These are phyloP conservation scores for Heterobasidion annosum DNA, from an alignment of 1,284 basidiomycete species.

Conservation along the genomic window DNA sequence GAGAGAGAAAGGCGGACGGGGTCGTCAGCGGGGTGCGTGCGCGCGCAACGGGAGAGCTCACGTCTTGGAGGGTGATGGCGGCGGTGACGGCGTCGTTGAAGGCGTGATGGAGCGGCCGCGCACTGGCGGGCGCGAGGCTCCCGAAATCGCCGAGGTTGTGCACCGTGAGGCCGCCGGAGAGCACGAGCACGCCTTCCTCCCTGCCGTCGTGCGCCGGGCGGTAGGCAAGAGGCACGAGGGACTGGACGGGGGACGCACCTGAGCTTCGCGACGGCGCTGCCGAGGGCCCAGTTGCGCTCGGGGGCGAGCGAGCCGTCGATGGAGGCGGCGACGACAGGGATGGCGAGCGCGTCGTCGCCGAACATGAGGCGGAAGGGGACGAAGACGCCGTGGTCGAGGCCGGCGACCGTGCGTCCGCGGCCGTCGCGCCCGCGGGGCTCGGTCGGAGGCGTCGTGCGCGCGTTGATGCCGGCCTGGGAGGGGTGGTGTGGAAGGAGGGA, in stretches of 20 bases:
- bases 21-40: conserved; percentile 34
- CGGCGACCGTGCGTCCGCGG: conserved; percentile 53
- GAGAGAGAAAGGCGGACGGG: conserved; percentile 23
- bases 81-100: conserved; percentile 54
- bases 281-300: conserved; percentile 55
- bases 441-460: conserved; percentile 36
- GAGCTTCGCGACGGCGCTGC: conserved; percentile 50
- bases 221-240: background rate
- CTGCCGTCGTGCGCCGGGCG: conserved; percentile 16
- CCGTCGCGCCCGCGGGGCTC: conserved; percentile 63
- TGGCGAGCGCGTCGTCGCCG: conserved; percentile 43
- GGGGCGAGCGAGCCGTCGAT: conserved; percentile 56
- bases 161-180: conserved; percentile 62
- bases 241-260: conserved; percentile 25
- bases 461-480: conserved; percentile 44
- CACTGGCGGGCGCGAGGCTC: conserved; percentile 42
- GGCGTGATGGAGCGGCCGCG: conserved; percentile 35
- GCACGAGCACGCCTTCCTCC: conserved; percentile 55
- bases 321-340: conserved; percentile 65
- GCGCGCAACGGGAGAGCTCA: conserved; percentile 31
- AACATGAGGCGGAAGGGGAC: conserved; percentile 75
- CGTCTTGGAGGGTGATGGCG: conserved; percentile 41
- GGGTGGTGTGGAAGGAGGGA: background rate
- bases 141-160: conserved; percentile 56
- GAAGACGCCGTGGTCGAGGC: conserved; percentile 65